Evolutionary conservation across 306 rosid genomes (phyloP).

Genomic region (Macrotyloma uniflorum): DNA sequence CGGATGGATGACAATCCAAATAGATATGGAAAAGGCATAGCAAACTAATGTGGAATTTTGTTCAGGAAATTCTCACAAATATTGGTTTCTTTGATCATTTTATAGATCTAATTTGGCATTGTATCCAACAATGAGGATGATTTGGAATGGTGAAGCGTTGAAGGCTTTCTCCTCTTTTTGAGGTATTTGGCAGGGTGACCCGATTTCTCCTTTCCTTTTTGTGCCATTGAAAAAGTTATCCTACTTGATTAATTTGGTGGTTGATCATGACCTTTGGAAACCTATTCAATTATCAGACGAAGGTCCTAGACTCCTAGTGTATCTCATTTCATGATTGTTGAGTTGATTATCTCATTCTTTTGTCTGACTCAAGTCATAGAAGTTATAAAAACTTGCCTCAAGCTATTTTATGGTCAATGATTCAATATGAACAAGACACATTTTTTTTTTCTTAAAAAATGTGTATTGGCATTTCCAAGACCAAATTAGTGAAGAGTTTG

Average conservation of each 20-base stretch:
- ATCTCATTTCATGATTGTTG: not conserved
- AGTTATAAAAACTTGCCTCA: too few relatives aligned
- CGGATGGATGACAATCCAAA: not conserved
- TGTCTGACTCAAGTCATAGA: too few relatives aligned
- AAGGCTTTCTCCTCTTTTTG: not conserved
- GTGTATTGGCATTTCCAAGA: too few relatives aligned
- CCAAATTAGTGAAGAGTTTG: too few relatives aligned
- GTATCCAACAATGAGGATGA: not conserved
- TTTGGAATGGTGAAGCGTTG: not conserved
- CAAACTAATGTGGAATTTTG: not conserved
- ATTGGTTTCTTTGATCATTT: not conserved
- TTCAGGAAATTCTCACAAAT: not conserved
- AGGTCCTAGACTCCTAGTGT: not conserved
- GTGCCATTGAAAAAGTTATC: not conserved
- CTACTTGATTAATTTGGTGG: not conserved
- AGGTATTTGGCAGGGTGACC: not conserved
- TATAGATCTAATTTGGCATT: not conserved
- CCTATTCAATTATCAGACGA: not conserved
- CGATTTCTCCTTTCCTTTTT: not conserved
- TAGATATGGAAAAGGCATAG: not conserved
- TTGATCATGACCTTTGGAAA: not conserved
- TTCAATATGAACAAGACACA: too few relatives aligned
- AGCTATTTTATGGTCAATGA: too few relatives aligned
- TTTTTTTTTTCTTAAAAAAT: too few relatives aligned
- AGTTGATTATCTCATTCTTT: not conserved